Percentiles rank a stretch among this genome's conserved stretches.
Conservation (phyloP, 2,329 filamentous ascomycete genomes). For the Pseudogymnoascus destructans region DNA sequence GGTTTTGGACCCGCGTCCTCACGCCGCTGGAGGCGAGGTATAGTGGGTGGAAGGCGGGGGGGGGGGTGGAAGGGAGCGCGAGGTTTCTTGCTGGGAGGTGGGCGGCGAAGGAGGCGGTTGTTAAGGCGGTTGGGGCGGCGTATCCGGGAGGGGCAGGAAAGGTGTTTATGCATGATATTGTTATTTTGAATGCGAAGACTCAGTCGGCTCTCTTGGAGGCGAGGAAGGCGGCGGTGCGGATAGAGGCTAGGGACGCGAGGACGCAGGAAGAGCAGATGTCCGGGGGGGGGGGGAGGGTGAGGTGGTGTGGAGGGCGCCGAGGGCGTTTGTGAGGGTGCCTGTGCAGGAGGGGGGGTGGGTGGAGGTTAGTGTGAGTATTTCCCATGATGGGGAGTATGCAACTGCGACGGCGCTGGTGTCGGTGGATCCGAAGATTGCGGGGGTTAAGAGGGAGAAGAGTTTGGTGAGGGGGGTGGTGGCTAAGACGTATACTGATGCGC, state of each 20-base stretch:
- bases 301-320: neutral
- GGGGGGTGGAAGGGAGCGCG: neutral
- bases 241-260: neutral
- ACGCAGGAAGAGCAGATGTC: neutral
- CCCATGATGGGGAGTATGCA: conserved; percentile 1
- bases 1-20: neutral
- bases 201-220: neutral
- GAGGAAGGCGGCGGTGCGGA: neutral
- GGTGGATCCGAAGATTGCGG: neutral
- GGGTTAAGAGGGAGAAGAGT: neutral
- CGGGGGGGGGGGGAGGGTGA: neutral
- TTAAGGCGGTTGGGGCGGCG: neutral
- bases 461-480: neutral
- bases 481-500: neutral
- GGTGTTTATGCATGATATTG: neutral
- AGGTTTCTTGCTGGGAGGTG: neutral
- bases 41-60: neutral
- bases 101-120: neutral
- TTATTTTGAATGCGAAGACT: neutral
- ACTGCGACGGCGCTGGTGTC: neutral
- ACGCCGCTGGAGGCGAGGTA: neutral
- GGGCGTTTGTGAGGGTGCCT: neutral
- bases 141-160: neutral
- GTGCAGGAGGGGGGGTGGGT: neutral
- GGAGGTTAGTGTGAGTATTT: conserved; percentile 1